phyloP scores from a whole-genome alignment of 192 early-diverging fungal species.

The Entophlyctis helioformis region DNA sequence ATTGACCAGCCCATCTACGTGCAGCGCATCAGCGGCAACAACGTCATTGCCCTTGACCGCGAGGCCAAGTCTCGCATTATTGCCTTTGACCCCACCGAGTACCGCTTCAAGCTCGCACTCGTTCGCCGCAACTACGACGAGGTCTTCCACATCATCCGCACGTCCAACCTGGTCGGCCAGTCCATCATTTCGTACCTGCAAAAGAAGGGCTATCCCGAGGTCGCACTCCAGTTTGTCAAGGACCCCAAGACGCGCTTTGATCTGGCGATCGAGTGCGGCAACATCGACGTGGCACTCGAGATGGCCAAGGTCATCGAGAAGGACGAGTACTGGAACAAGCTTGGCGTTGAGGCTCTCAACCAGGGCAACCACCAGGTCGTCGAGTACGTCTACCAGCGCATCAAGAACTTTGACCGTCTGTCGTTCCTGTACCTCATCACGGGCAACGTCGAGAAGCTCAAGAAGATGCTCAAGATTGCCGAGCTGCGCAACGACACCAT shows the following conservation, averaged over 20 bases:
- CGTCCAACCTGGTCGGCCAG: conserved; percentile 92
- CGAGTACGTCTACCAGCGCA: conserved; percentile 82
- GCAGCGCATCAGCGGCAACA: conserved; percentile 74
- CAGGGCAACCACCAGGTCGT: conserved; percentile 86
- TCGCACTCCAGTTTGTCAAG: conserved; percentile 97
- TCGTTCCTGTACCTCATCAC: conserved; percentile 93
- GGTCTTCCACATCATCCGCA: conserved; percentile 91
- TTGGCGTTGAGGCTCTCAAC: conserved; percentile 76
- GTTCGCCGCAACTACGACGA: conserved; percentile 88
- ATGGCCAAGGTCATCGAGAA: conserved; percentile 84
- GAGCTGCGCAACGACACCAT: conserved; percentile 71
- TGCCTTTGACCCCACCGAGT: conserved; percentile 95
- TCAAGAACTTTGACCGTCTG: conserved; percentile 83
- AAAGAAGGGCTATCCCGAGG: conserved; percentile 98
- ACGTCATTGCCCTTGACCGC: conserved; percentile 77
- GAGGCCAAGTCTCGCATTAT: conserved; percentile 79
- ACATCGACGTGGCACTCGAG: conserved; percentile 90
- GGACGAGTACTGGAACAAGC: conserved; percentile 80
- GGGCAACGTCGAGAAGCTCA: conserved; percentile 83
- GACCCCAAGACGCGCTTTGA: conserved; percentile 94
- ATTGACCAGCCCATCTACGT: conserved; percentile 93
- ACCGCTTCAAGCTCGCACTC: conserved; percentile 92
- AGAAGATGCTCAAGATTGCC: conserved; percentile 91
- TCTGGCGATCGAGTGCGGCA: conserved; percentile 91
- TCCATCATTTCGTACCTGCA: conserved; percentile 98